These are phyloP conservation scores for Suaeda aralocaspica DNA, from an alignment of 148 eudicot species.

Conservation along the genomic window DNA sequence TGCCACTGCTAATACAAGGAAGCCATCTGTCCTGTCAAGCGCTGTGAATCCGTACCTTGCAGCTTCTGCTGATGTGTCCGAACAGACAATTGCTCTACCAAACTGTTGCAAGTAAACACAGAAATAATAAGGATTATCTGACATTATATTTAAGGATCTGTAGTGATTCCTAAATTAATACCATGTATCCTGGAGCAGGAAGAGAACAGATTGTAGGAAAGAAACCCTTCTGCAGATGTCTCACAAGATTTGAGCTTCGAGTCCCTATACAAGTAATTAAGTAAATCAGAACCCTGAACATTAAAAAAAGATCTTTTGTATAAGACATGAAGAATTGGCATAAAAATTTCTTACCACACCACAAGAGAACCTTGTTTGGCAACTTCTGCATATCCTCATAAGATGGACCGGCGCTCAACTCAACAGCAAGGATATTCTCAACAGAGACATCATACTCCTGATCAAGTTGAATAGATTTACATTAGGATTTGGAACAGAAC, in stretches of 20 bases:
- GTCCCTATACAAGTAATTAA: constrained; percentile 39
- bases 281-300: too few relatives aligned
- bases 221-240: constrained; percentile 84
- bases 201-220: constrained; percentile 62
- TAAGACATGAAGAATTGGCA: neutral
- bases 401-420: constrained; percentile 60
- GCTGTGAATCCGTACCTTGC: constrained; percentile 82
- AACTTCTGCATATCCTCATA: constrained; percentile 60
- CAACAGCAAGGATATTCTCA: constrained; percentile 62
- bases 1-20: constrained; percentile 70
- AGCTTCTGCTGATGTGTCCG: constrained; percentile 85
- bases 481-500: neutral
- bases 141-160: neutral
- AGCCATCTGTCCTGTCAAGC: constrained; percentile 71
- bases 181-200: constrained; percentile 88
- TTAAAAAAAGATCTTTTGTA: neutral
- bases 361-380: constrained; percentile 73
- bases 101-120: constrained; percentile 36
- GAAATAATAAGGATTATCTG: neutral
- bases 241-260: constrained; percentile 61
- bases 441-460: constrained; percentile 70
- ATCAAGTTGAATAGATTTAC: neutral
- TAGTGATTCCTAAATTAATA: too few relatives aligned
- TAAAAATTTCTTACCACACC: constrained; percentile 69
- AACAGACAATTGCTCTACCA: constrained; percentile 74